Percentiles rank a stretch among this genome's conserved stretches.
Evolutionary conservation across 2,329 filamentous ascomycete species (phyloP).

Genomic region (Colletotrichum abscissum): DNA sequence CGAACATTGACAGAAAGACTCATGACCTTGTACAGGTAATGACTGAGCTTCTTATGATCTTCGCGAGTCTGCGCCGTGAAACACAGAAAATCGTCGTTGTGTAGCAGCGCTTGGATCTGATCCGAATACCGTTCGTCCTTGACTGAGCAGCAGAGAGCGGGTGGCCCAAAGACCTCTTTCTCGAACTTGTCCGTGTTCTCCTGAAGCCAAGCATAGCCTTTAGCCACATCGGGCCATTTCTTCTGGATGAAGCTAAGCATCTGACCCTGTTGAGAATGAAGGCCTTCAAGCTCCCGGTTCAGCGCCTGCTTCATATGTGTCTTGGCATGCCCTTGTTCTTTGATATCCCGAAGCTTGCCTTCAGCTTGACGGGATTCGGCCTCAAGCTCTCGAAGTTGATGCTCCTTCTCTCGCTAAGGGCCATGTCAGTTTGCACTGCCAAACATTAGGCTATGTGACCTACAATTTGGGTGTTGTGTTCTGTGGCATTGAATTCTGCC

Average conservation of each 20-base stretch:
- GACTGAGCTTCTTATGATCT: slow-evolving; percentile 80
- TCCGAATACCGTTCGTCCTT: slow-evolving; percentile 76
- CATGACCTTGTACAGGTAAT: slow-evolving; percentile 72
- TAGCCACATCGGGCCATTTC: slow-evolving; percentile 71
- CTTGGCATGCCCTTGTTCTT: slow-evolving; percentile 55
- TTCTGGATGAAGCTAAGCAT: slow-evolving; percentile 74
- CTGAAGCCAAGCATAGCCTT: slow-evolving; percentile 86
- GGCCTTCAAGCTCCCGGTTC: slow-evolving; percentile 62
- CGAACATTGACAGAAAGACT: slow-evolving; percentile 79
- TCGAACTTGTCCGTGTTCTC: slow-evolving; percentile 76
- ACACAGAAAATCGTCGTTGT: slow-evolving; percentile 65
- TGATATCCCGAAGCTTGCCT: slow-evolving; percentile 54
- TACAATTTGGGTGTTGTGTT: slow-evolving; percentile 80
- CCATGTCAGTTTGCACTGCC: slow-evolving; percentile 40
- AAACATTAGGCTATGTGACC: slow-evolving; percentile 44
- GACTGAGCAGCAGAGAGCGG: slow-evolving; percentile 82
- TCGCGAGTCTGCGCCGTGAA: slow-evolving; percentile 81
- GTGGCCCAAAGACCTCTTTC: slow-evolving; percentile 82
- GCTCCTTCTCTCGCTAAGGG: slow-evolving; percentile 69
- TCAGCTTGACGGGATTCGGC: slow-evolving; percentile 51
- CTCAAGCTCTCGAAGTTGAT: slow-evolving; percentile 64
- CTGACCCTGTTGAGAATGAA: slow-evolving; percentile 82
- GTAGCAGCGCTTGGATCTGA: slow-evolving; percentile 64
- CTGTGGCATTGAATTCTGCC: slow-evolving; percentile 73
- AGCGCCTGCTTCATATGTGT: slow-evolving; percentile 49